phyloP scores from a whole-genome alignment of 1,284 basidiomycete genomes.

The Baeospora myosura region DNA sequence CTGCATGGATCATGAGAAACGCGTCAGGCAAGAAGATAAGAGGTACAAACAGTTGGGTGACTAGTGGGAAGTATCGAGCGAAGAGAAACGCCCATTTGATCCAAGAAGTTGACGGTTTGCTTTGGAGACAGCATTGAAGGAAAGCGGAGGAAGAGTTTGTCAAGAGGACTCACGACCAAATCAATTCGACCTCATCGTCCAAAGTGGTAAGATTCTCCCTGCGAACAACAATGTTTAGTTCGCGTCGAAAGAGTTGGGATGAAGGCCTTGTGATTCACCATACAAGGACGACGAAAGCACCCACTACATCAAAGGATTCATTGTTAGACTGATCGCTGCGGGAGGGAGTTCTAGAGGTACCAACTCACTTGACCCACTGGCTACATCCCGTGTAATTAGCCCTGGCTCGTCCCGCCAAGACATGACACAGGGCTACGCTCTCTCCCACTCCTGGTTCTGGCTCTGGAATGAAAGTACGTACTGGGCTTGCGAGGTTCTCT shows the following conservation, averaged over 20 bases:
- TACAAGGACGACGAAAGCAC: slow-evolving; percentile 14
- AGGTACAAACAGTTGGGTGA: slow-evolving; percentile 12
- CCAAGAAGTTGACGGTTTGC: slow-evolving; percentile 17
- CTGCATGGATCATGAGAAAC: slow-evolving; percentile 6
- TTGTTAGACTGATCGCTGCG: background rate
- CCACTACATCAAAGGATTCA: slow-evolving; percentile 6
- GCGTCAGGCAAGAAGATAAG: background rate
- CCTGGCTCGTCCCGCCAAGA: no score
- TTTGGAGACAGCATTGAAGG: slow-evolving; percentile 1
- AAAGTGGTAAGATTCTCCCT: slow-evolving; percentile 18
- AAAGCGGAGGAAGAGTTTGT: background rate
- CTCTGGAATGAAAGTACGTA: no score
- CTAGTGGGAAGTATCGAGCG: slow-evolving; percentile 18
- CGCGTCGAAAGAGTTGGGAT: background rate
- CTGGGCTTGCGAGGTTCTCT: no score
- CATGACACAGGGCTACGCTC: no score
- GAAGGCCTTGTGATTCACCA: slow-evolving; percentile 11
- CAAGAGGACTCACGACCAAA: slow-evolving; percentile 16
- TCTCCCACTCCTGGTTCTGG: no score
- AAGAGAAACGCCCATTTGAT: slow-evolving; percentile 18
- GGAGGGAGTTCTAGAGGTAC: no score
- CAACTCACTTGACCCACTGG: background rate
- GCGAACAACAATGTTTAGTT: background rate
- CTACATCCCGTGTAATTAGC: background rate
- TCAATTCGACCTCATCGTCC: slow-evolving; percentile 17